These are phyloP conservation scores for Epichloe festucae DNA, from an alignment of 2,329 filamentous ascomycete species.

Conservation along the genomic window DNA sequence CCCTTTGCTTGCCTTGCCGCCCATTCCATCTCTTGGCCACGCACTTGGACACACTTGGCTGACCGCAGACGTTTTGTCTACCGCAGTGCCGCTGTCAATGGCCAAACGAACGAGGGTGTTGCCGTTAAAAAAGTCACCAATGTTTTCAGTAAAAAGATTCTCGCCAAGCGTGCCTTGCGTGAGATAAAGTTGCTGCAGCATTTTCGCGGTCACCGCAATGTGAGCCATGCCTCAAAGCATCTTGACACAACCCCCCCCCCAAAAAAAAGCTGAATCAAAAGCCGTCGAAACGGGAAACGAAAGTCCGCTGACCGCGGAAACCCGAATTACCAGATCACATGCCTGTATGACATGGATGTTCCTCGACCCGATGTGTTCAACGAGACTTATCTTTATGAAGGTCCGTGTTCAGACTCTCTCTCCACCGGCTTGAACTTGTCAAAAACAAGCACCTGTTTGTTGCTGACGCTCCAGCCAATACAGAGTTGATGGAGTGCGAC, in stretches of 20 bases:
- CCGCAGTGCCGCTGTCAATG: slow-evolving; percentile 77
- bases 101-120: slow-evolving; percentile 80
- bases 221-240: slow-evolving; percentile 30
- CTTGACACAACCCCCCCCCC: neutral
- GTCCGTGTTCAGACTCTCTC: slow-evolving; percentile 28
- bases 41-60: neutral
- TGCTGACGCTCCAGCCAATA: neutral
- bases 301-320: neutral
- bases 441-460: neutral
- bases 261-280: neutral
- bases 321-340: slow-evolving; percentile 62
- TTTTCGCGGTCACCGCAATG: slow-evolving; percentile 81
- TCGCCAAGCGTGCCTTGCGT: slow-evolving; percentile 91
- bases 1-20: too few relatives aligned
- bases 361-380: slow-evolving; percentile 96
- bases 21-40: neutral
- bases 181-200: slow-evolving; percentile 99
- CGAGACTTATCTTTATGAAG: slow-evolving; percentile 97
- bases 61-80: neutral
- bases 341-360: slow-evolving; percentile 99
- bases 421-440: neutral
- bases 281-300: neutral
- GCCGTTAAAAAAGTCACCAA: slow-evolving; percentile 99
- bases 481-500: slow-evolving; percentile 99
- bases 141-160: slow-evolving; percentile 99